Evolutionary conservation across 1,284 basidiomycete species (phyloP), one percentile per base, ranked within the genome.

Genomic region (Heterobasidion irregulare): DNA sequence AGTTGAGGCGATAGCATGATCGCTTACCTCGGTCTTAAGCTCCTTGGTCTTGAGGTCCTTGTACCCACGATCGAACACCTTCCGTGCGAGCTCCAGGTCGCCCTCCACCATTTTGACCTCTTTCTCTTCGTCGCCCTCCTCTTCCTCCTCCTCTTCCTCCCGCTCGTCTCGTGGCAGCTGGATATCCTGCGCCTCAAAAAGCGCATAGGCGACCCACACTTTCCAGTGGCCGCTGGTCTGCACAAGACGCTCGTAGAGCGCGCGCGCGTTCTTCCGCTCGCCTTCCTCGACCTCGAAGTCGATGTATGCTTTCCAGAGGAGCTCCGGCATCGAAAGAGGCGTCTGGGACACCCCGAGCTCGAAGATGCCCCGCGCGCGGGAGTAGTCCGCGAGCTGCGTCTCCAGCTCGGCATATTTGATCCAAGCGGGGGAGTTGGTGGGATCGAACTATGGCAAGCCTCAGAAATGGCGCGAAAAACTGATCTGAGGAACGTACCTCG

Each of bases 261-360:
- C 77, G 34, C 95, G 78, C 1, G 92, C 89, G 38, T 83, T 80
- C 59, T 91, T 91, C 56, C 94, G 84, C 65, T 98, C 94, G 60
- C 94, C 90, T 69, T 97, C 94, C 61, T 95, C 93, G 62, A 93
- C 89, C 70, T 96, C 94, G 63, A 94, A 94, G 72, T 99, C 96
- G 72, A 99, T 94, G 71, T 94, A 99, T 4, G 93, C 92, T 68
- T 94, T 95, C 94, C 94, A 96, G n/a, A 98, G 79, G 10, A 98
- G 78, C 70, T 99, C 97, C 2, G 97, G 97, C 94, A 98, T 98
- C 56, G 97, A 94, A 45, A 99, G 77, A n/a, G 86, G 84, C 0
- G 80, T 72, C 66, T 99, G 97, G 2, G 87, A 77, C n/a, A 96
- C 83, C 2, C 92, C 97, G 43, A 99, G 84, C 70, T 99, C 95